phyloP scores from a whole-genome alignment of 176 grass and related monocot species.

The Echinochloa phyllopogon region DNA sequence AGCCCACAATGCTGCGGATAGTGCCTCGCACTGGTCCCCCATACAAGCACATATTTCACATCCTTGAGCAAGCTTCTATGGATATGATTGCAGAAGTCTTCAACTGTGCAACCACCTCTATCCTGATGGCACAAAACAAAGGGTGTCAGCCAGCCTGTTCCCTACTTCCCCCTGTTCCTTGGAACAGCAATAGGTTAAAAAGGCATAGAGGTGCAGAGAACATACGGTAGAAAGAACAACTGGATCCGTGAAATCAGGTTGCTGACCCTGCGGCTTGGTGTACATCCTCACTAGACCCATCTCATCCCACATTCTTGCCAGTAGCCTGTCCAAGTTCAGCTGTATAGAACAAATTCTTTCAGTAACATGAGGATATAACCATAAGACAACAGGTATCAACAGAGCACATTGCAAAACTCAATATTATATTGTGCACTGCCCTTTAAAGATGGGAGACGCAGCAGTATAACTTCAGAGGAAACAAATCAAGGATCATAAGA shows the following conservation, averaged over 20 bases:
- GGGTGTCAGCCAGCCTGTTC: background rate
- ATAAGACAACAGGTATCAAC: too few species aligned
- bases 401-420: background rate
- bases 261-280: conserved; percentile 94
- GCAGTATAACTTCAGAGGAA: background rate
- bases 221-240: conserved; percentile 94
- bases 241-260: conserved; percentile 91
- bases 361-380: background rate
- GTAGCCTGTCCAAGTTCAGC: conserved; percentile 95
- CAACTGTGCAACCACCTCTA: conserved; percentile 91
- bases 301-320: conserved; percentile 97
- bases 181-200: background rate
- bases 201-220: background rate
- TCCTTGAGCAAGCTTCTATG: conserved; percentile 93
- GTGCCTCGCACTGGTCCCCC: conserved; percentile 85
- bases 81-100: conserved; percentile 98
- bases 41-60: conserved; percentile 95
- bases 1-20: conserved; percentile 92
- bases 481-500: conserved; percentile 4
- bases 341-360: conserved; percentile 50
- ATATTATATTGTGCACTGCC: background rate
- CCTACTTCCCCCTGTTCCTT: background rate
- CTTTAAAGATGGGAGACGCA: background rate
- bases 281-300: conserved; percentile 99
- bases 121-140: conserved; percentile 63